phyloP scores from a whole-genome alignment of 371 early-diverging fungal species.

The Coemansia sp. region DNA sequence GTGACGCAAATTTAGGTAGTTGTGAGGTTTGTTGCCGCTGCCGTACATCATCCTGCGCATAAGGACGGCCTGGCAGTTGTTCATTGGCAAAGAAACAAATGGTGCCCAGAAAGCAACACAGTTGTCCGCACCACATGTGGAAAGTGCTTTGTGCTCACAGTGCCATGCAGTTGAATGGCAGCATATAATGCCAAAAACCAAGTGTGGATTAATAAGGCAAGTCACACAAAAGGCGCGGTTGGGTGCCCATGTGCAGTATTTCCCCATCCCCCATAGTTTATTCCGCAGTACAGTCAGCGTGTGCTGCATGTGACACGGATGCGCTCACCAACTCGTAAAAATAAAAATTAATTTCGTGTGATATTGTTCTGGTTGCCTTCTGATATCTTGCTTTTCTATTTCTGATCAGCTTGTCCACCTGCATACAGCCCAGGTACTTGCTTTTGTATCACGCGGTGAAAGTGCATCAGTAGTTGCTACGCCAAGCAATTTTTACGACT shows the following conservation, averaged over 20 bases:
- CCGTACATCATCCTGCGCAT: neutral
- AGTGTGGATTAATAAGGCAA: neutral
- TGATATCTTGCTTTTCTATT: neutral
- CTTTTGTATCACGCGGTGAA: neutral
- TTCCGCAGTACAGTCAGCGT: neutral
- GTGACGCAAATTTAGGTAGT: neutral
- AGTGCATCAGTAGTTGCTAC: neutral
- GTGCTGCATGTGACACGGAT: slow-evolving; percentile 6
- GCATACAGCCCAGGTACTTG: neutral
- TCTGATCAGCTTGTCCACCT: neutral
- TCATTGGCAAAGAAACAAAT: neutral
- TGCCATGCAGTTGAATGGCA: neutral
- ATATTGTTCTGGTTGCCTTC: neutral
- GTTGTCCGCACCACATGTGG: neutral
- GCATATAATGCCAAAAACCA: neutral
- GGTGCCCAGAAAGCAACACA: neutral
- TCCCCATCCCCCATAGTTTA: slow-evolving; percentile 4
- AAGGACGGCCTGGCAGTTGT: neutral
- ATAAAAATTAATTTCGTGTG: neutral
- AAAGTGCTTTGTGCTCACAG: neutral
- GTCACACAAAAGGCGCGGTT: neutral
- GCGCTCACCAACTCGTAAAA: neutral
- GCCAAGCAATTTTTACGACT: neutral
- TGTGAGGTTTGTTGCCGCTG: neutral
- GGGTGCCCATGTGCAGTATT: slow-evolving; percentile 4